phyloP scores from a whole-genome alignment of 352 stramenopile species.

The Phytophthora tubulina region DNA sequence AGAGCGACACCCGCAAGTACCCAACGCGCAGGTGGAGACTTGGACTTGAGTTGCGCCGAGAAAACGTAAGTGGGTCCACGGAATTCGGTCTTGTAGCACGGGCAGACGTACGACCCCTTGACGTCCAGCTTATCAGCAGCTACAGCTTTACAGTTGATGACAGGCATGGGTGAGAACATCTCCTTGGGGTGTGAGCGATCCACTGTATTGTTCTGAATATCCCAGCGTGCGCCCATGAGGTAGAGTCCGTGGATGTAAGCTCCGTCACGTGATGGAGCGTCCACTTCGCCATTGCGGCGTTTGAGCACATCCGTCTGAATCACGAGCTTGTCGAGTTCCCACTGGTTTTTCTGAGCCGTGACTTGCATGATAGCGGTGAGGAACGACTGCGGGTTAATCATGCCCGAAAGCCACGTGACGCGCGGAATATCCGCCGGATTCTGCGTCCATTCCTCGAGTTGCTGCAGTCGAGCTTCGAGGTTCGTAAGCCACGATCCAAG shows the following conservation, averaged over 20 bases:
- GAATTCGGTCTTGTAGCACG: conserved; percentile 97
- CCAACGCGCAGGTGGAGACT: conserved; percentile 94
- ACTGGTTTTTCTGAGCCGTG: conserved; percentile 97
- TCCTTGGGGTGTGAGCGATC: conserved; percentile 97
- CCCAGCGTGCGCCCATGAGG: conserved; percentile 97
- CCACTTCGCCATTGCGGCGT: conserved; percentile 92
- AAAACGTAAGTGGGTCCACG: conserved; percentile 98
- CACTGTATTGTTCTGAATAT: conserved; percentile 92
- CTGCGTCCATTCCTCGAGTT: conserved; percentile 97
- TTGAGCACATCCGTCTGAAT: conserved; percentile 97
- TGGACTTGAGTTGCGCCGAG: conserved; percentile 98
- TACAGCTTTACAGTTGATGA: conserved; percentile 98
- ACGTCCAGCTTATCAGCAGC: conserved; percentile 95
- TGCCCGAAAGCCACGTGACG: conserved; percentile 95
- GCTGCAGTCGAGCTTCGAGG: conserved; percentile 91
- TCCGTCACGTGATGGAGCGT: conserved; percentile 91
- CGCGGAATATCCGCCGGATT: conserved; percentile 97
- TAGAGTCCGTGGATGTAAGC: conserved; percentile 96
- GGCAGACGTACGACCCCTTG: conserved; percentile 96
- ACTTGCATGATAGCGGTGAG: conserved; percentile 98
- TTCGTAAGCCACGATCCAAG: conserved; percentile 96
- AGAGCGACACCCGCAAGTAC: conserved; percentile 96
- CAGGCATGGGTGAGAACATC: conserved; percentile 98
- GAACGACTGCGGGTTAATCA: conserved; percentile 98
- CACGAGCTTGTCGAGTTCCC: conserved; percentile 97